Evolutionary conservation across 208 protist species (phyloP).

Genomic region (Leishmania braziliensis): DNA sequence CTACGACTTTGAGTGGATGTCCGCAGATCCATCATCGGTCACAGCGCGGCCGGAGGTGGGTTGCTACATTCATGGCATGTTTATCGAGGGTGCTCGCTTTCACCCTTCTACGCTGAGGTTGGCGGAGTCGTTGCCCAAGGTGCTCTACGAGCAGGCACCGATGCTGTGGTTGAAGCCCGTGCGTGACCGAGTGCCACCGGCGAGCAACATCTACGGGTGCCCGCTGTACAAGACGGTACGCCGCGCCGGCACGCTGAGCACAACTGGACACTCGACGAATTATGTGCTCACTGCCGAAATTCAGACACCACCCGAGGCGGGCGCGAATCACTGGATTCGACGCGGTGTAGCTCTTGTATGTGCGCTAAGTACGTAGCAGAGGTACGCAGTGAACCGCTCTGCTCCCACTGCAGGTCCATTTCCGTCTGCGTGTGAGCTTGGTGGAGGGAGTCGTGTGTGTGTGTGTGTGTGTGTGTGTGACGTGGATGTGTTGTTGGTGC

Average conservation of each 20-base stretch:
- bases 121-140: slow-evolving; percentile 91
- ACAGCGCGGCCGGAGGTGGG: slow-evolving; percentile 67
- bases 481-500: not conserved
- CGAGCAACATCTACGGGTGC: slow-evolving; percentile 72
- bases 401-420: not conserved
- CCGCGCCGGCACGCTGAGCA: slow-evolving; percentile 95
- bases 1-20: slow-evolving; percentile 91
- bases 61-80: slow-evolving; percentile 96
- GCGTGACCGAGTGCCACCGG: slow-evolving; percentile 61
- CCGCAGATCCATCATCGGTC: slow-evolving; percentile 47
- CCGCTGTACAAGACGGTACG: slow-evolving; percentile 97
- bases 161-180: slow-evolving; percentile 94
- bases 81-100: slow-evolving; percentile 94
- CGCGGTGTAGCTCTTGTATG: slow-evolving; percentile 92
- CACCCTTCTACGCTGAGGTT: slow-evolving; percentile 66
- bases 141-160: slow-evolving; percentile 93
- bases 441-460: not conserved
- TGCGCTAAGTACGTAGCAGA: slow-evolving; percentile 63
- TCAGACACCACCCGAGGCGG: slow-evolving; percentile 85
- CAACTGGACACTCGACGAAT: slow-evolving; percentile 98
- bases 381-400: not conserved
- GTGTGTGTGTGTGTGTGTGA: too few relatives aligned
- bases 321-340: slow-evolving; percentile 95
- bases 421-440: not conserved
- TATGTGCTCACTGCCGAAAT: slow-evolving; percentile 96